phyloP scores from a whole-genome alignment of 2,329 filamentous ascomycete species.

The Nannizziopsis barbatae region DNA sequence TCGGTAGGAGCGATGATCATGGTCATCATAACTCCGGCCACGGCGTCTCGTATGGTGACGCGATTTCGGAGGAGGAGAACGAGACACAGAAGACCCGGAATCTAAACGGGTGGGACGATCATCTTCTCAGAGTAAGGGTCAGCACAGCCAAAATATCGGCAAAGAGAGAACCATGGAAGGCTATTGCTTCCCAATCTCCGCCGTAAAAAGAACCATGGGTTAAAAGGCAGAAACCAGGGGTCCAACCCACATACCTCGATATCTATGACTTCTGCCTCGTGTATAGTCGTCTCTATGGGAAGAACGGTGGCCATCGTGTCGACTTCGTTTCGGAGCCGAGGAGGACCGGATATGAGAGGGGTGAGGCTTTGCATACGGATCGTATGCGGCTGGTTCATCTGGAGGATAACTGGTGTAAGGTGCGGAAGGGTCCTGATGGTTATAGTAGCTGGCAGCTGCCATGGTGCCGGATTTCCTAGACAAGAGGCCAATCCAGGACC shows the following conservation, averaged over 20 bases:
- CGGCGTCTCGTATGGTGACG: slow-evolving; percentile 13
- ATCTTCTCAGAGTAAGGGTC: slow-evolving; percentile 14
- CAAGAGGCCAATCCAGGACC: too few relatives aligned
- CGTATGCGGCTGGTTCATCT: background rate
- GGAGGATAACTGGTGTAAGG: too few relatives aligned
- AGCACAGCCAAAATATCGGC: background rate
- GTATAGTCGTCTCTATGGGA: background rate
- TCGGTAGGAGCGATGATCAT: slow-evolving; percentile 23
- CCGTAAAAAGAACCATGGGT: too few relatives aligned
- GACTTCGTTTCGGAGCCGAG: slow-evolving; percentile 1
- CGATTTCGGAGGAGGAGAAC: slow-evolving; percentile 31
- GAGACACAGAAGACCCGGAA: slow-evolving; percentile 27
- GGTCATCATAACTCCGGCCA: slow-evolving; percentile 22
- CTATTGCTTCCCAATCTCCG: too few relatives aligned
- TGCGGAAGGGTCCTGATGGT: too few relatives aligned
- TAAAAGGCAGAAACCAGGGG: too few relatives aligned
- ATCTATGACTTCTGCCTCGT: slow-evolving; percentile 12
- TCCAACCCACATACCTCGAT: slow-evolving; percentile 25
- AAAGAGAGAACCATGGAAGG: too few relatives aligned
- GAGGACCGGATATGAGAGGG: background rate
- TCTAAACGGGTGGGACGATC: slow-evolving; percentile 23
- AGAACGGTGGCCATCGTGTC: background rate
- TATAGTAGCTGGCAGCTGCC: too few relatives aligned
- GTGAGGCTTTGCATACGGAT: background rate
- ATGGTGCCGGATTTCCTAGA: too few relatives aligned